Base-by-base conservation (phyloP, 2,329 filamentous ascomycete species). In the Aspergillus viridinutans region DNA sequence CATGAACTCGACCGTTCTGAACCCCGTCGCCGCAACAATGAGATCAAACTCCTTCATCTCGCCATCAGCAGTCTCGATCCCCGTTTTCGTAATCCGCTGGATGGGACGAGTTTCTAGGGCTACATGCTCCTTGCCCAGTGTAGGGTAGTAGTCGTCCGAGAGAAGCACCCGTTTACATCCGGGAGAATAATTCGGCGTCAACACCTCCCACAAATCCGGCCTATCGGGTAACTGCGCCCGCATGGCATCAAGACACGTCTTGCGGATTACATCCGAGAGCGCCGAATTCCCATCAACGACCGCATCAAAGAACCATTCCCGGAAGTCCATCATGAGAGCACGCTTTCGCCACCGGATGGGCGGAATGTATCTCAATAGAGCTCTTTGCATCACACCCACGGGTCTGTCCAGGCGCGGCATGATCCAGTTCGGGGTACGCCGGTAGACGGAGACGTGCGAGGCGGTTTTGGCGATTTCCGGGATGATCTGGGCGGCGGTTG, bases 371-470 rank as follows among this genome's bases (percentile, higher is more conserved):
- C 72, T 76, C 56, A 80, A 77, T 2, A 83, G 50, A 14, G 70
- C 68, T 26, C 76, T 72, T 60, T 75, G 71, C 45, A 78, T 57
- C 0, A 73, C 54, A 2, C 79, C 74, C 2, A 85, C 76, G 0
- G 75, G 69, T 1, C 67, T 71, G 56, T 86, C 83, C 2, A 71
- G 58, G 17, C 83, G 80, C 3, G 83, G 82, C 2, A 83, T 75
- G 5, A 85, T 68, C 82, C 83, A 86, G 62, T 85, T 85, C 0
- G 84, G 81, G 0, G 81, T 82, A 17, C 84, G 74, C 64, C 86
- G 83, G 66, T 82, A 85, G 14, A 86, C 71, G 0, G 78, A 80
- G 17, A 86, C 67, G 12, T 77, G 72, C 2, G 77, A 73, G 9
- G 78, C 80, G 2, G 77, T 72, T 47, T 81, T 80, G 2, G 79